Percentiles rank a stretch among this genome's conserved stretches.
Evolutionary conservation across 306 rosid species (phyloP).

Genomic region (Prunus salicina): DNA sequence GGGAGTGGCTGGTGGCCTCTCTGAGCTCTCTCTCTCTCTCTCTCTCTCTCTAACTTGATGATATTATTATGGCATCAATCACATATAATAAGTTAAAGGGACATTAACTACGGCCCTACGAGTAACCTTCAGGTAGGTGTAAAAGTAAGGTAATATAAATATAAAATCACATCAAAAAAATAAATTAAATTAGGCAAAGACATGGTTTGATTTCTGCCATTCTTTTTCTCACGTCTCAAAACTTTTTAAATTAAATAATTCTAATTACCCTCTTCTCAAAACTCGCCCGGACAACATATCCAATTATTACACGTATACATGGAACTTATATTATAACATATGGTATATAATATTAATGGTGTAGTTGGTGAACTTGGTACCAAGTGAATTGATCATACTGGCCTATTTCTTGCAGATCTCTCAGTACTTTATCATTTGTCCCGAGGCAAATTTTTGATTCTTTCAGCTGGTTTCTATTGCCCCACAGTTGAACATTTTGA

Average conservation of each 20-base stretch:
- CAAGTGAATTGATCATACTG: background rate
- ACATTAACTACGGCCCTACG: constrained; percentile 46
- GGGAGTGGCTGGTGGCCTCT: constrained; percentile 65
- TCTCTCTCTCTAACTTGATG: constrained; percentile 24
- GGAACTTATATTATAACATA: background rate
- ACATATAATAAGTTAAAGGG: constrained; percentile 42
- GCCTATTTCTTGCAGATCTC: background rate
- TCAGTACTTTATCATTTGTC: background rate
- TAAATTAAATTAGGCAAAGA: constrained; percentile 34
- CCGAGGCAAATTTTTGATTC: background rate
- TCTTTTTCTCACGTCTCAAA: constrained; percentile 2
- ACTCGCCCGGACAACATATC: constrained; percentile 12
- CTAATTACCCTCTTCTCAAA: too few relatives aligned
- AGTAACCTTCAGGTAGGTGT: constrained; percentile 81
- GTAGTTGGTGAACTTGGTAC: constrained; percentile 20
- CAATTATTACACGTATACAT: constrained; percentile 8
- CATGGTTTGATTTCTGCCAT: constrained; percentile 35
- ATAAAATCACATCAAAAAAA: constrained; percentile 21
- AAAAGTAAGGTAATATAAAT: constrained; percentile 51
- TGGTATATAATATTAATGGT: background rate
- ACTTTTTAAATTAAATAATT: background rate
- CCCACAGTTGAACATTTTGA: background rate
- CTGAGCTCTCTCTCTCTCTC: background rate
- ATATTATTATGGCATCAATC: constrained; percentile 47
- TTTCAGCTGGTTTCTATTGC: background rate